phyloP scores from a whole-genome alignment of 805 yeast species.

The Metschnikowia shivogae region DNA sequence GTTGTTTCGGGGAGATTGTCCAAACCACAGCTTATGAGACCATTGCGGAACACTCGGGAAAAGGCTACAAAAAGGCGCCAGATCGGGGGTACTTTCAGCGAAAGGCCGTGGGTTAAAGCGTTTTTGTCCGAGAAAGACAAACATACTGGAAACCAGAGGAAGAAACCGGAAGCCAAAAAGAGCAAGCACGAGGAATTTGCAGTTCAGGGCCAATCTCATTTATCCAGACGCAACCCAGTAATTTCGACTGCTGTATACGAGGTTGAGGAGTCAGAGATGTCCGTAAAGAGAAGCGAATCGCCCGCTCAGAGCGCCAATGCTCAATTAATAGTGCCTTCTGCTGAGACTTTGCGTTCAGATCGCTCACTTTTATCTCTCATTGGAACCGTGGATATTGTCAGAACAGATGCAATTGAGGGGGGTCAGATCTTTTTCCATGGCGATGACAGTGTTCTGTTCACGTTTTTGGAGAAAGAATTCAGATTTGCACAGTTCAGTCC shows the following conservation, averaged over 20 bases:
- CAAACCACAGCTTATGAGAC: background rate
- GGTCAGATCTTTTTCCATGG: slow-evolving; percentile 13
- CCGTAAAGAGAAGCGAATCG: slow-evolving; percentile 17
- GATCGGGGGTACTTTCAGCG: background rate
- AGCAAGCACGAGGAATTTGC: background rate
- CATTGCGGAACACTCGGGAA: background rate
- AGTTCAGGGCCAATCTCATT: background rate
- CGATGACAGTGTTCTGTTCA: slow-evolving; percentile 8
- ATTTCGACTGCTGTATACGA: slow-evolving; percentile 31
- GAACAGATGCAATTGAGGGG: slow-evolving; percentile 8
- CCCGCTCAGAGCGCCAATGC: background rate
- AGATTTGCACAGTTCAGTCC: slow-evolving; percentile 24
- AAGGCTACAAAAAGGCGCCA: background rate
- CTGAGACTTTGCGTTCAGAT: slow-evolving; percentile 4
- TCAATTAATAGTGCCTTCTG: slow-evolving; percentile 9
- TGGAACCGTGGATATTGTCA: slow-evolving; percentile 4
- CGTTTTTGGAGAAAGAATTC: slow-evolving; percentile 20
- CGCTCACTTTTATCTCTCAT: slow-evolving; percentile 5
- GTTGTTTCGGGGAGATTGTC: background rate
- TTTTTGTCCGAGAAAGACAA: background rate
- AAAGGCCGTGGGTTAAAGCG: background rate
- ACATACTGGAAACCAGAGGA: background rate
- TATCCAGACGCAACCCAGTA: slow-evolving; percentile 22
- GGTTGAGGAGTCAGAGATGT: slow-evolving; percentile 23
- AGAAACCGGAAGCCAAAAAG: background rate